Base-by-base conservation (phyloP, 2,329 filamentous ascomycete species). In the Colletotrichum sp. region DNA sequence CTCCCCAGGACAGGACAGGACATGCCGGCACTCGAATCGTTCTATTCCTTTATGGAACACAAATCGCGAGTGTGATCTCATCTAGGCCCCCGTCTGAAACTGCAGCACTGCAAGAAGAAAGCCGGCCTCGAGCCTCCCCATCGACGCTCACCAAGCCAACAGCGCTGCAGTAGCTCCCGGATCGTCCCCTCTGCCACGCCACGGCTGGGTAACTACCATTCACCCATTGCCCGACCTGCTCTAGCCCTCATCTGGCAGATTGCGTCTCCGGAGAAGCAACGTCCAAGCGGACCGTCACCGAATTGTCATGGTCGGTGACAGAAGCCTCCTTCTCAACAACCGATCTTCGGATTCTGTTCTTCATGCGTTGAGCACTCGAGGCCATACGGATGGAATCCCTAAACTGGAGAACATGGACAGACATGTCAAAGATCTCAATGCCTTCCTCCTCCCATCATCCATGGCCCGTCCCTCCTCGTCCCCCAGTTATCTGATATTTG, bases 131-230 rank as follows among this genome's bases (percentile, higher is more conserved):
- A 64, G 28, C 36, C 36, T 32, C 9, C 13, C 28, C 52, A 60
- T 38, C 38, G 28, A 28, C 43, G 52, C 58, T 71, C 28, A 30
- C 58, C 30, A 28, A 13, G 36, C 18, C 48, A 30, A 30, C 67
- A 38, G 56, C 58, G 24, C 67, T 36, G 38, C 58, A 62, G 56
- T 75, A 67, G 73, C 58, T 72, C 73, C 73, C 64, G 43, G 73
- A 65, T 75, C 70, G 73, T 48, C 55, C 55, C 18, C 21, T 56
- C 64, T 68, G 30, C 28, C 34, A 64, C n/a, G 43, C 34, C 56
- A 62, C 43, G 43, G 43, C 43, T 52, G n/a, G 36, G 36, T 43
- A 28, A 26, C 56, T 26, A 60, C 21, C 36, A 32, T n/a, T 48
- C 38, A 48, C 18, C 38, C 38, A 43, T 52, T 52, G 43, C 43